Evolutionary conservation across 495 filamentous ascomycete species (phyloP), one percentile per base, ranked within the genome.

Genomic region (Daldinia loculata): DNA sequence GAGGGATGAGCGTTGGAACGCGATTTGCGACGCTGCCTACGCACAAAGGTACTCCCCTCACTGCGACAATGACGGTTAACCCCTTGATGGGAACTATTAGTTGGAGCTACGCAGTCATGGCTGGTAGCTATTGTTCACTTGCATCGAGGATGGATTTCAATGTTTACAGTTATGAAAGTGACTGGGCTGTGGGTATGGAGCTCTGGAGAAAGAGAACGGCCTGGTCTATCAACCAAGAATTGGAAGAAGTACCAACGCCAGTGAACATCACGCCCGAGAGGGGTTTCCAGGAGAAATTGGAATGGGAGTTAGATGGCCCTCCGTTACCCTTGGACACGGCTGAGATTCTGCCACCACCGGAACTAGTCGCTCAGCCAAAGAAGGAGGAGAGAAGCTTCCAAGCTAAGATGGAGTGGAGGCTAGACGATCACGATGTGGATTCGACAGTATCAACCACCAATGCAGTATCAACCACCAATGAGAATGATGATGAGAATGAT

Each of bases 101-200:
- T 48, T 90, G 92, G 29, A 96, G 90, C 6, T 99, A 98, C 73
- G 92, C 95, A 14, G 90, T 97, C 12, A 89, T 91, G 71, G 95
- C 95, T 6, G 91, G 91, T 22, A 88, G 86, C 12, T 88, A 93
- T 64, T 87, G 95, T 57, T 89, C 93, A 0, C 87, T 99, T 52
- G 95, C 93, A 64, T 93, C 93, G 32, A 88, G 90, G 43, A 95
- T 98, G 81, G 93, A 95, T 69, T 99, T 98, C 78, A 99, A 99
- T 76, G 93, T 97, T 56, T 98, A 97, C 81, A 96, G 92, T 74
- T 99, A 97, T 82, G 95, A 98, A 81, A 97, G 93, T 76, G 94
- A 96, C 39, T 87, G 97, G 83, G 90, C 91, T 43, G 84, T 97
- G 8, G 95, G 96, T 12, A 91, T 90, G 77, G 96, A 99, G 78